Conservation (phyloP, 179 eudicot genomes). For the Spinacia oleracea region DNA sequence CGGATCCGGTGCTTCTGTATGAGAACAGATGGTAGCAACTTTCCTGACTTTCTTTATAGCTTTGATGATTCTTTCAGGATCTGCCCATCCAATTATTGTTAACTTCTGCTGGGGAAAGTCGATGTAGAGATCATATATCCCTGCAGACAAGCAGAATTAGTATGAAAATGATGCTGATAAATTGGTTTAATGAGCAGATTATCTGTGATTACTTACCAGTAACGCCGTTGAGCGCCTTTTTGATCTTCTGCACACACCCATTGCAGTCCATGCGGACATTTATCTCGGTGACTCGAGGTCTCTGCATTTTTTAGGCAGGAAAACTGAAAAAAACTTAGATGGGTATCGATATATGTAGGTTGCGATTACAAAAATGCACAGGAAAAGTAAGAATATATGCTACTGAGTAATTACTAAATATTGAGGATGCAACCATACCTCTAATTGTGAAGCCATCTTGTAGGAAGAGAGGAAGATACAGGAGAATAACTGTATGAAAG, state of each 20-base stretch:
- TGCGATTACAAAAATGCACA: background rate
- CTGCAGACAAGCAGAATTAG: conserved; percentile 39
- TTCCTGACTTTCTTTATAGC: conserved; percentile 82
- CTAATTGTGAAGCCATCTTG: conserved; percentile 50
- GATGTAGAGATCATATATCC: conserved; percentile 68
- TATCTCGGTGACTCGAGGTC: conserved; percentile 75
- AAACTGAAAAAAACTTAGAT: conserved; percentile 30
- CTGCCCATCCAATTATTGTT: conserved; percentile 74
- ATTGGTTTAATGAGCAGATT: background rate
- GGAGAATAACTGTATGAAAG: conserved; percentile 40
- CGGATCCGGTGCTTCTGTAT: conserved; percentile 55
- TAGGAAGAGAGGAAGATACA: conserved; percentile 26
- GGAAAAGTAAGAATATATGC: background rate
- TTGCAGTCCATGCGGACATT: conserved; percentile 86
- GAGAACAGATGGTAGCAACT: conserved; percentile 71
- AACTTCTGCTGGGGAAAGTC: conserved; percentile 75
- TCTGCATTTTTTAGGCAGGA: conserved; percentile 52
- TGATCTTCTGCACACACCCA: conserved; percentile 90
- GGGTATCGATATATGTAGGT: background rate
- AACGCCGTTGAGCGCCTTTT: conserved; percentile 75
- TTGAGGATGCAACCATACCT: conserved; percentile 46
- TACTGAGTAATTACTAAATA: conserved; percentile 12
- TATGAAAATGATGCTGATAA: background rate
- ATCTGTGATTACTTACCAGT: conserved; percentile 44
- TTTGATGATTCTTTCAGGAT: conserved; percentile 71